phyloP scores from a whole-genome alignment of 257 asterid species.

The Anisodus tanguticus region DNA sequence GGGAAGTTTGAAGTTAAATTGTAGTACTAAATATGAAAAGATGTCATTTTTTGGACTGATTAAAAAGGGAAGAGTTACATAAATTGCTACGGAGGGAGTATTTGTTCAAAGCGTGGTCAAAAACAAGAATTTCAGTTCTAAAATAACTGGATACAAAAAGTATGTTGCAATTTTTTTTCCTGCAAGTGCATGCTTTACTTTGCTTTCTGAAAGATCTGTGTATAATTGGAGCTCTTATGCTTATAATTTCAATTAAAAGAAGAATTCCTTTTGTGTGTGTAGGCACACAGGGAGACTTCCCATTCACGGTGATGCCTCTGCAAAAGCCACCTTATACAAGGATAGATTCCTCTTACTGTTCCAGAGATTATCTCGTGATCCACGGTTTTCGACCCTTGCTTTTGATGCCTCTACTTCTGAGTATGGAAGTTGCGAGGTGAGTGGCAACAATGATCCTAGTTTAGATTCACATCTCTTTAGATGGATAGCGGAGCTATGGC shows the following conservation, averaged over 20 bases:
- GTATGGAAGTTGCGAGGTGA: conserved; percentile 88
- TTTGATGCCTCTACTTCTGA: conserved; percentile 70
- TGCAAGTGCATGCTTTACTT: background rate
- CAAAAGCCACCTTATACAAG: conserved; percentile 74
- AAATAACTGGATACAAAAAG: background rate
- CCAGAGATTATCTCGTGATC: conserved; percentile 88
- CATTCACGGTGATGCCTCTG: conserved; percentile 89
- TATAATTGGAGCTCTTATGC: conserved; percentile 1
- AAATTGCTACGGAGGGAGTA: background rate
- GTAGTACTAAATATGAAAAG: too few relatives aligned
- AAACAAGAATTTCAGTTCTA: background rate
- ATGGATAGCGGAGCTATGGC: background rate
- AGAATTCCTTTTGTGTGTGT: conserved; percentile 29
- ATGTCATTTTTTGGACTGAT: too few relatives aligned
- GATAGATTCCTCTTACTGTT: conserved; percentile 81
- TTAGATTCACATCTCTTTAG: background rate
- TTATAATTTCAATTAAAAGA: background rate
- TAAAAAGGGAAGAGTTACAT: too few relatives aligned
- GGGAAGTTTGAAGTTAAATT: too few relatives aligned
- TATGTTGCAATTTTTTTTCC: background rate
- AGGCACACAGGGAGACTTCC: conserved; percentile 75
- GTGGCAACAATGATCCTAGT: conserved; percentile 1
- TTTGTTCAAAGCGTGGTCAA: background rate
- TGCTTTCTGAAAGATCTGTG: background rate
- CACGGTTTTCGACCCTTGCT: conserved; percentile 75